These are phyloP conservation scores for Ophiorrhiza pumila DNA, from an alignment of 257 asterid genomes.

Conservation along the genomic window DNA sequence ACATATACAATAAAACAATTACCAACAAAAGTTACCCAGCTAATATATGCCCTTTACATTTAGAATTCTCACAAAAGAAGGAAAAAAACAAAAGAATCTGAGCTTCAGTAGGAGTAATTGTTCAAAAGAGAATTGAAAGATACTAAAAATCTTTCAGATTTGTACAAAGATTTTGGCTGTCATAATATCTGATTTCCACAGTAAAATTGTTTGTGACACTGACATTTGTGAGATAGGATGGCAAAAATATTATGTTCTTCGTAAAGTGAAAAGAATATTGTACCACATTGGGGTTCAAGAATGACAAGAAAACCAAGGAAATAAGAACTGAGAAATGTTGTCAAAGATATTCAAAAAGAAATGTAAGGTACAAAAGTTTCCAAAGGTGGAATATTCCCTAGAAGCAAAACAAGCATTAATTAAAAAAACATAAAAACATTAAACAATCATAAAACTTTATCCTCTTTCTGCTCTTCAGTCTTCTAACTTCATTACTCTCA, in stretches of 20 bases:
- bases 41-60: too few relatives aligned
- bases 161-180: not conserved
- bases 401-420: not conserved
- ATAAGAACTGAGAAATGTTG: not conserved
- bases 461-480: not conserved
- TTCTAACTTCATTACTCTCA: not conserved
- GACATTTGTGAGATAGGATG: not conserved
- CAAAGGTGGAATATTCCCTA: not conserved
- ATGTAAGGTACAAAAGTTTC: not conserved
- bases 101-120: not conserved
- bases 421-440: not conserved
- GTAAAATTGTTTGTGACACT: not conserved
- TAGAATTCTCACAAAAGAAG: too few relatives aligned
- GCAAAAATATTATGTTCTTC: not conserved
- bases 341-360: not conserved
- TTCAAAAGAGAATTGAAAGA: not conserved
- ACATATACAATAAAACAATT: not conserved
- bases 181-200: not conserved
- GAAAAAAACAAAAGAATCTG: not conserved
- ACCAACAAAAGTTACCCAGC: not conserved
- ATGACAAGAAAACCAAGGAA: not conserved
- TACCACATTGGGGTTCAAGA: not conserved
- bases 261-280: not conserved
- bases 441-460: slow-evolving; percentile 1
- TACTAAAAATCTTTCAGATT: not conserved